Percentiles rank a stretch among this genome's conserved stretches.
These are phyloP conservation scores for Rhododendron simsii DNA, from an alignment of 148 eudicot genomes.

Conservation along the genomic window DNA sequence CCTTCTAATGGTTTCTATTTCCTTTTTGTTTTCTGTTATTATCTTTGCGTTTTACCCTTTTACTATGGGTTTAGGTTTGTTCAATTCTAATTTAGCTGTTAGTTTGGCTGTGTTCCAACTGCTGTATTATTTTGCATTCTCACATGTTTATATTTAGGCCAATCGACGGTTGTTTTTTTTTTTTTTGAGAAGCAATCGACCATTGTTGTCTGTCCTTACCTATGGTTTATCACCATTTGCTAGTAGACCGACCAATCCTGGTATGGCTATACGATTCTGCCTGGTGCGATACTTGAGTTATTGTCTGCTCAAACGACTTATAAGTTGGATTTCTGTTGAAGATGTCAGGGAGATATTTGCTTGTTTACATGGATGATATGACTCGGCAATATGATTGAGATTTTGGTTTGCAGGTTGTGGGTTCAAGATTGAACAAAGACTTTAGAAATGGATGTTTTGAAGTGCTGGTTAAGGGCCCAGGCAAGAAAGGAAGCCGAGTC, in stretches of 20 bases:
- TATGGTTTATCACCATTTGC: not conserved
- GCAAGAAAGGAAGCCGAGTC: not conserved
- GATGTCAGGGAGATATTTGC: not conserved
- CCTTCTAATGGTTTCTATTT: not conserved
- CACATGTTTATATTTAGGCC: no score
- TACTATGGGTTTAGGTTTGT: not conserved
- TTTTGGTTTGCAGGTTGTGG: not conserved
- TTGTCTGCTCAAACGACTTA: not conserved
- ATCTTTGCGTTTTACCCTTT: not conserved
- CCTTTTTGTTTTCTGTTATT: not conserved
- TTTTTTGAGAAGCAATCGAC: no score
- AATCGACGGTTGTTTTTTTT: no score
- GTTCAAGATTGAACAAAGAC: not conserved
- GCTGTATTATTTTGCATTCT: not conserved
- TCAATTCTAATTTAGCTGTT: not conserved
- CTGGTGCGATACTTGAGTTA: not conserved
- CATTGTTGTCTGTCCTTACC: no score
- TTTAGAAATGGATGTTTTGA: not conserved
- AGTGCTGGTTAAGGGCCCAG: not conserved
- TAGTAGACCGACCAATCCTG: not conserved
- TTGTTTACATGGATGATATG: not conserved
- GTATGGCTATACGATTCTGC: not conserved
- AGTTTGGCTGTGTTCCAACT: not conserved
- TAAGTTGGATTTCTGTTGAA: not conserved
- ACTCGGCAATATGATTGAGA: not conserved